Evolutionary conservation across 2,329 filamentous ascomycete genomes (phyloP).

Genomic region (Colletotrichum sp.): DNA sequence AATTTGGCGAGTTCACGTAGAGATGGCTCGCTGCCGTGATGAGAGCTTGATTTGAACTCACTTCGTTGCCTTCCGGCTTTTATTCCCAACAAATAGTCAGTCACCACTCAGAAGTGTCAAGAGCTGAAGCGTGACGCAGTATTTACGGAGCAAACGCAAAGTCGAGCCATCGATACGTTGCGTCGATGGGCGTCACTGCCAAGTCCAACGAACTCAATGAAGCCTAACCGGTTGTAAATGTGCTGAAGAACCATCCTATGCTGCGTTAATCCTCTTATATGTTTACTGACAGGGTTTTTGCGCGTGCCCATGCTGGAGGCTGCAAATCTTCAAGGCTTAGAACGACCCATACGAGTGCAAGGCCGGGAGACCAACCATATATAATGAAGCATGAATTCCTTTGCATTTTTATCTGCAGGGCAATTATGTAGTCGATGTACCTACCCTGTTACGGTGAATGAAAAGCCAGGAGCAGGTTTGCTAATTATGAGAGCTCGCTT

Average conservation of each 20-base stretch:
- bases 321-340: not conserved
- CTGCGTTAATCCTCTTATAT: not conserved
- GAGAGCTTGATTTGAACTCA: not conserved
- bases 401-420: accelerated
- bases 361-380: accelerated
- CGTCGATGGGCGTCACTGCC: not conserved
- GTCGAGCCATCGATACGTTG: accelerated
- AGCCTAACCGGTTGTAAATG: accelerated
- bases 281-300: not conserved
- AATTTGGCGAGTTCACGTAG: not conserved
- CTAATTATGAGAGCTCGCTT: not conserved
- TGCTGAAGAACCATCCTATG: not conserved
- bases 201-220: accelerated
- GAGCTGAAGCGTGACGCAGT: not conserved
- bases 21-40: accelerated
- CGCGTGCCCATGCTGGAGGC: not conserved
- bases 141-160: accelerated
- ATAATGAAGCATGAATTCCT: not conserved
- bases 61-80: accelerated
- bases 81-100: not conserved
- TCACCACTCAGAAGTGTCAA: too few relatives aligned
- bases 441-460: not conserved
- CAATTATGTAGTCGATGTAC: not conserved
- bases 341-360: not conserved
- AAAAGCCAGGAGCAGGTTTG: not conserved